These are phyloP conservation scores for Hirsutella rhossiliensis DNA, from an alignment of 2,329 filamentous ascomycete genomes.

Conservation along the genomic window DNA sequence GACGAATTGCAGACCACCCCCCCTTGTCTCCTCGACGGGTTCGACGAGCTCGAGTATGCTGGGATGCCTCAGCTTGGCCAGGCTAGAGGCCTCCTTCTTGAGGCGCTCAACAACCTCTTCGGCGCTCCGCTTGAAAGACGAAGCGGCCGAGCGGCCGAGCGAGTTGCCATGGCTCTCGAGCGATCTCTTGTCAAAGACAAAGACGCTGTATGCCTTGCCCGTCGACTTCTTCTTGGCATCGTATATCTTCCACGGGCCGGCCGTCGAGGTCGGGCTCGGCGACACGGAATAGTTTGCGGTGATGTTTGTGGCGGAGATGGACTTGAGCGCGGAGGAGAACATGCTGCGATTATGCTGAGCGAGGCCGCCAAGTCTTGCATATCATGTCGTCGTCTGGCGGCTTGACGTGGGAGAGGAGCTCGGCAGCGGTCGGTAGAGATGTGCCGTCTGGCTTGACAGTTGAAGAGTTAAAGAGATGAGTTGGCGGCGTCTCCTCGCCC, in stretches of 20 bases:
- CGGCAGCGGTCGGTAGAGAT: background rate
- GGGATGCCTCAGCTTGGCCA: constrained; percentile 81
- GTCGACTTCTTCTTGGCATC: constrained; percentile 96
- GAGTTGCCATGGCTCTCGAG: constrained; percentile 48
- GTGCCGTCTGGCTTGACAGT: background rate
- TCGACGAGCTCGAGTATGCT: constrained; percentile 87
- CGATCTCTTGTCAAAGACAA: constrained; percentile 84
- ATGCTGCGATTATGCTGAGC: constrained; percentile 34
- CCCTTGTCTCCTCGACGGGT: constrained; percentile 87
- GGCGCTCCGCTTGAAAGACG: constrained; percentile 64
- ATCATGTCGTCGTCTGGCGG: constrained; percentile 12
- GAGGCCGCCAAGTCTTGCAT: constrained; percentile 8
- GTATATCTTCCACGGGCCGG: constrained; percentile 94
- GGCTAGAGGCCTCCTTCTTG: constrained; percentile 80
- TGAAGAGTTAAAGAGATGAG: background rate
- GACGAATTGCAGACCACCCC: constrained; percentile 87
- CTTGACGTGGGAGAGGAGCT: background rate
- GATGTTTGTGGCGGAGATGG: constrained; percentile 83
- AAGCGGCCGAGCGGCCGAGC: constrained; percentile 32
- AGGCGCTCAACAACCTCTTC: constrained; percentile 87
- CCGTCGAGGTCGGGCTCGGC: constrained; percentile 60
- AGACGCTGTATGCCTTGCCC: constrained; percentile 78
- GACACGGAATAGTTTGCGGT: constrained; percentile 81
- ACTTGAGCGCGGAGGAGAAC: constrained; percentile 91
- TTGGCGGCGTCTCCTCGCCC: background rate